A percentile compares a stretch with the other conserved stretches of the same genome.
Evolutionary conservation across 1,139 yeast genomes (phyloP).

Genomic region (Pichia sp.): DNA sequence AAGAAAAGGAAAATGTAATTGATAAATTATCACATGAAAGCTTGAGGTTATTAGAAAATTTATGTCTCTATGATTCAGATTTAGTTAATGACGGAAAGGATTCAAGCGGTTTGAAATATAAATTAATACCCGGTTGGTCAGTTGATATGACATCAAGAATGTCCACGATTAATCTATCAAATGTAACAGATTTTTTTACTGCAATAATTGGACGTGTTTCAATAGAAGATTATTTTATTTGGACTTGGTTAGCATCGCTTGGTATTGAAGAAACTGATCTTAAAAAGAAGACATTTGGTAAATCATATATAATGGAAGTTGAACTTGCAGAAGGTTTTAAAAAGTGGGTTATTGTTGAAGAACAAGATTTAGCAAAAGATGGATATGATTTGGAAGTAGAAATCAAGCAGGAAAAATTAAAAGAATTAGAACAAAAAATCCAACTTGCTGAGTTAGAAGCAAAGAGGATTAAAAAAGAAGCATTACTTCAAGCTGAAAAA

Average conservation of each 20-base stretch:
- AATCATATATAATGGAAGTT: conserved; percentile 59
- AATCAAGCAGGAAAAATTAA: conserved; percentile 28
- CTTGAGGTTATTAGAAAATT: conserved; percentile 54
- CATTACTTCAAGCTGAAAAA: conserved; percentile 7
- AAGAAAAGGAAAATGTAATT: conserved; percentile 50
- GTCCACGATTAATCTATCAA: conserved; percentile 1
- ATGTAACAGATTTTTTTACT: conserved; percentile 30
- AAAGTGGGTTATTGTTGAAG: conserved; percentile 79
- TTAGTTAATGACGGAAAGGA: conserved; percentile 18
- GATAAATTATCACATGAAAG: conserved; percentile 70
- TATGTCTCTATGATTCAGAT: conserved; percentile 35
- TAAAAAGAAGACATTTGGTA: conserved; percentile 67
- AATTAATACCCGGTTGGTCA: conserved; percentile 43
- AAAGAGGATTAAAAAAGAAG: conserved; percentile 15
- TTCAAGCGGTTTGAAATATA: conserved; percentile 30
- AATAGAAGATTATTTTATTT: conserved; percentile 79
- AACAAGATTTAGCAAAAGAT: conserved; percentile 47
- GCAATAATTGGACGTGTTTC: conserved; percentile 59
- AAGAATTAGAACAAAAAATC: conserved; percentile 26
- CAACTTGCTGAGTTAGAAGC: conserved; percentile 25
- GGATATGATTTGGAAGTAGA: conserved; percentile 30
- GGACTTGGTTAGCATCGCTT: conserved; percentile 83
- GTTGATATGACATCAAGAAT: conserved; percentile 19
- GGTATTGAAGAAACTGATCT: conserved; percentile 67
- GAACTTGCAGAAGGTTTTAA: conserved; percentile 56